Evolutionary conservation across 176 grass and related monocot species (phyloP), one percentile per base, ranked within the genome.

Genomic region (Oryza rufipogon): DNA sequence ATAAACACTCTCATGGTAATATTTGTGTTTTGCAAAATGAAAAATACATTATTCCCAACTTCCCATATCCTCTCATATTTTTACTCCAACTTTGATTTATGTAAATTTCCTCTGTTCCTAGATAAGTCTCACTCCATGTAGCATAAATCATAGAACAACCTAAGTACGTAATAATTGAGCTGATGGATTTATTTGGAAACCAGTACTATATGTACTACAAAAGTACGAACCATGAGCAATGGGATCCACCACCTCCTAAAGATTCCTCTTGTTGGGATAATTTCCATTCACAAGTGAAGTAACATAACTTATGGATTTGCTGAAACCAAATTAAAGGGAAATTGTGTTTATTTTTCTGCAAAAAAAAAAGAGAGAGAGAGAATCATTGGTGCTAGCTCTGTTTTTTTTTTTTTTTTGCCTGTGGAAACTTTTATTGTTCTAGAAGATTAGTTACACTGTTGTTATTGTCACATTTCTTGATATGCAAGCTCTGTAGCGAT

Each of bases 191-290:
- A 51, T 70, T 49, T 82, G 20, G 39, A 61, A 46, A 82, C 63
- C 2, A 61, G 63, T 41, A 64, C 12, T 20, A 39, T 20, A 33
- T 28, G 63, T 75, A 45, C 71, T 75, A 45, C 77, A 74, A 63
- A 71, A 39, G 71, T 76, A 61, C 23, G 19, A 67, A 68, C 79
- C 36, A 49, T 63, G 51, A 81, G 51, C 47, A 74, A 32, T 19
- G 45, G 77, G 76, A 80, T 86, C 75, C 84, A 87, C 67, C 76
- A 85, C 69, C 81, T 90, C 60, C 73, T 80, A 91, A 92, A 89
- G 86, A 92, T 92, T 91, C 90, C 82, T 42, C 66, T 56, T 78
- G 73, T 23, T 26, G 64, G 30, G 8, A 71, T 61, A 15, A 64
- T 66, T 64, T 41, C 1, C 41, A 38, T 64, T 88, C 68, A 71